A percentile compares a stretch with the other conserved stretches of the same genome.
Evolutionary conservation across 805 yeast genomes (phyloP).

Genomic region (Wickerhamomyces silvicola): DNA sequence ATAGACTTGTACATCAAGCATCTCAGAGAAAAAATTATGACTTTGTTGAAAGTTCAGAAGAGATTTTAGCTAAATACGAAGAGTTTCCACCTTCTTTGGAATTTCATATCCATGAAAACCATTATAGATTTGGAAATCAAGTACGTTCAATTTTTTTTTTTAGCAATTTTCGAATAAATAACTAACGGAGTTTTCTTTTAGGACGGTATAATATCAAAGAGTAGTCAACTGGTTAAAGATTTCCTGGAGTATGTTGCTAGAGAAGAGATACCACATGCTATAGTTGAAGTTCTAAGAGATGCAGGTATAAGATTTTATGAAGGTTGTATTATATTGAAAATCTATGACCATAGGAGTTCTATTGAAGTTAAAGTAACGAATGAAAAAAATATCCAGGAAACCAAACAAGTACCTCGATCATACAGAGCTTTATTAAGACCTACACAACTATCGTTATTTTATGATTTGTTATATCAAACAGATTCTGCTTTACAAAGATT

Average conservation of each 20-base stretch:
- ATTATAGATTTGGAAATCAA: conserved; percentile 84
- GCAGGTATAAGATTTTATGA: conserved; percentile 81
- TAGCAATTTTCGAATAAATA: too few relatives aligned
- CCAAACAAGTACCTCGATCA: conserved; percentile 44
- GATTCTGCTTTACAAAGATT: conserved; percentile 64
- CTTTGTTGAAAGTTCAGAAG: conserved; percentile 66
- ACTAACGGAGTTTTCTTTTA: too few relatives aligned
- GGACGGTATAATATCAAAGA: conserved; percentile 82
- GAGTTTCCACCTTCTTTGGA: conserved; percentile 75
- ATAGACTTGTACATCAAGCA: conserved; percentile 12
- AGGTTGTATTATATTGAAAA: conserved; percentile 80
- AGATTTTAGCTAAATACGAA: conserved; percentile 69
- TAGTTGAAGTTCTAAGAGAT: conserved; percentile 84
- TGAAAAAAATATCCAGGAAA: conserved; percentile 9
- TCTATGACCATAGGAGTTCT: conserved; percentile 74
- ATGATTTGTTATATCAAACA: conserved; percentile 78
- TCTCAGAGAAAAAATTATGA: conserved; percentile 40
- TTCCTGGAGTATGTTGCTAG: conserved; percentile 73
- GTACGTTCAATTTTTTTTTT: too few relatives aligned
- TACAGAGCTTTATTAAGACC: conserved; percentile 77
- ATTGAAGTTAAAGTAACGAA: conserved; percentile 11
- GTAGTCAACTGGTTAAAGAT: conserved; percentile 69
- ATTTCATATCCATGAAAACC: conserved; percentile 87
- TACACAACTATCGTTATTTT: conserved; percentile 73
- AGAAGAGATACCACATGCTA: conserved; percentile 83